A percentile compares a stretch with the other conserved stretches of the same genome.
These are phyloP conservation scores for Solanum hybrid DNA, from an alignment of 305 asterid species.

Conservation along the genomic window DNA sequence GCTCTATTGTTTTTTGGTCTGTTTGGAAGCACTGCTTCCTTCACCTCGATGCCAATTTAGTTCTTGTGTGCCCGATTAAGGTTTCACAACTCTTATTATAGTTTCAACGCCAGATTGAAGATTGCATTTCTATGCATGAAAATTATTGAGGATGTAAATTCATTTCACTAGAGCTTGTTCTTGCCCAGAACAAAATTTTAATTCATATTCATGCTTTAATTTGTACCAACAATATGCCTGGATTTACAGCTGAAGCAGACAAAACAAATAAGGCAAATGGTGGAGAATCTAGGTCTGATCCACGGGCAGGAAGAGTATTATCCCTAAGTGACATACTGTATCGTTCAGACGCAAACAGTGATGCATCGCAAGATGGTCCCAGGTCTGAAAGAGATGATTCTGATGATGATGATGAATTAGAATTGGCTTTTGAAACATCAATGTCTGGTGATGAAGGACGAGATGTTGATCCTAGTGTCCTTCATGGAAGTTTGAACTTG, in stretches of 20 bases:
- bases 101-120: neutral
- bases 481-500: conserved; percentile 63
- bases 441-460: conserved; percentile 51
- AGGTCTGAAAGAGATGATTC: conserved; percentile 75
- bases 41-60: neutral
- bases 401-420: conserved; percentile 80
- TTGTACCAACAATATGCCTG: conserved; percentile 11
- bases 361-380: conserved; percentile 54
- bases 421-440: conserved; percentile 74
- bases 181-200: neutral
- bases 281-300: conserved; percentile 42
- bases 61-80: neutral
- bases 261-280: conserved; percentile 40
- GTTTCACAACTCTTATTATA: neutral
- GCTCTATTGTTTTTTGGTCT: neutral
- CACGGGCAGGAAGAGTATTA: conserved; percentile 52
- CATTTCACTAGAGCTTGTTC: neutral
- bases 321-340: conserved; percentile 82
- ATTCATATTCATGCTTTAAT: neutral
- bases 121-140: neutral
- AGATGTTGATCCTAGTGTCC: conserved; percentile 40
- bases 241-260: conserved; percentile 61
- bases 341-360: conserved; percentile 63
- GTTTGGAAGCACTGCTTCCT: neutral
- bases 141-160: neutral